Percentiles rank a stretch among this genome's conserved stretches.
These are phyloP conservation scores for Cubamyces lactineus DNA, from an alignment of 768 basidiomycete genomes.

Conservation along the genomic window DNA sequence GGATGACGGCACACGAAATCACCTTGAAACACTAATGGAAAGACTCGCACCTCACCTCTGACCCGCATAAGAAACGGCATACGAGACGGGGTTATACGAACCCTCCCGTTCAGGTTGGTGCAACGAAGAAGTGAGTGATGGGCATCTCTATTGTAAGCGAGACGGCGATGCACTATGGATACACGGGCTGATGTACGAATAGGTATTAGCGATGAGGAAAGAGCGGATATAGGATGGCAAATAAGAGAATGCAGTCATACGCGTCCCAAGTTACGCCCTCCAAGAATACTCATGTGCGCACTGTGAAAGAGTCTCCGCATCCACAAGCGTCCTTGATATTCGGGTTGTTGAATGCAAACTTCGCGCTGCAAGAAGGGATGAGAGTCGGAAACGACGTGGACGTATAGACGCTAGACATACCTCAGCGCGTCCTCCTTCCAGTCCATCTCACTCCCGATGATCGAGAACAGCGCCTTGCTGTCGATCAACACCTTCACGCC, in stretches of 20 bases:
- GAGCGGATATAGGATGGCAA: neutral
- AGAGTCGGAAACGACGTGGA: slow-evolving; percentile 3
- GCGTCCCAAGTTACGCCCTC: neutral
- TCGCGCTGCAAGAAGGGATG: slow-evolving; percentile 53
- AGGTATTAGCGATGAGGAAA: slow-evolving; percentile 16
- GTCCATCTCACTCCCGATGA: slow-evolving; percentile 99
- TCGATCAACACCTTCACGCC: slow-evolving; percentile 94
- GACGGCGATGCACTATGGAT: slow-evolving; percentile 17
- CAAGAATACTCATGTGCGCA: slow-evolving; percentile 37
- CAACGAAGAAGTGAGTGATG: neutral
- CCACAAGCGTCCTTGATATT: slow-evolving; percentile 96
- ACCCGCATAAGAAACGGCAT: too few relatives aligned
- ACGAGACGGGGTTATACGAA: too few relatives aligned
- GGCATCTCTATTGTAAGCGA: slow-evolving; percentile 13
- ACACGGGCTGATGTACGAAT: slow-evolving; percentile 16
- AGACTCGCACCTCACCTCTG: too few relatives aligned
- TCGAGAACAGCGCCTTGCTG: slow-evolving; percentile 94
- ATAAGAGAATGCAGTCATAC: slow-evolving; percentile 6
- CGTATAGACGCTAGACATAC: slow-evolving; percentile 45
- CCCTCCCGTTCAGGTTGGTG: neutral
- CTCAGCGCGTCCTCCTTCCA: slow-evolving; percentile 94
- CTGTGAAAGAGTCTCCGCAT: slow-evolving; percentile 90
- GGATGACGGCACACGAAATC: too few relatives aligned
- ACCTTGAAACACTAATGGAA: too few relatives aligned
- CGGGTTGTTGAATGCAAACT: slow-evolving; percentile 86